Evolutionary conservation across 768 basidiomycete genomes (phyloP).

Genomic region (Amanita subjunquillea): DNA sequence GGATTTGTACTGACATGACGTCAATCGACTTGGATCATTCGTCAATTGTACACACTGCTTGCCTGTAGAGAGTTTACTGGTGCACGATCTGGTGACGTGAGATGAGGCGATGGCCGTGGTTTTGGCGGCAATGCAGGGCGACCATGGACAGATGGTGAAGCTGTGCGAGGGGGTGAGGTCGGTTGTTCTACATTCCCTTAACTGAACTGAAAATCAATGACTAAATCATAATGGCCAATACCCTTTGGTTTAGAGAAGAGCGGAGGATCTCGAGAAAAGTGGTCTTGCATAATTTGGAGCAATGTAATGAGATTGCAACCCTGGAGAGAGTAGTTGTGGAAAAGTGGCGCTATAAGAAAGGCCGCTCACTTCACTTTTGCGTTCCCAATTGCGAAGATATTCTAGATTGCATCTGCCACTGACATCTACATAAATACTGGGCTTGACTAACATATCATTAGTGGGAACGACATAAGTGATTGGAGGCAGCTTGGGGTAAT

Average conservation of each 20-base stretch:
- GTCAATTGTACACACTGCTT: neutral
- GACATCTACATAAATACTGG: slow-evolving; percentile 67
- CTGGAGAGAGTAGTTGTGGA: slow-evolving; percentile 19
- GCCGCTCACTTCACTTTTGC: slow-evolving; percentile 69
- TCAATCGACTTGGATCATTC: slow-evolving; percentile 1
- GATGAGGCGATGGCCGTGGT: slow-evolving; percentile 13
- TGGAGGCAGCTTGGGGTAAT: slow-evolving; percentile 78
- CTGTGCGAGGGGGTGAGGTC: slow-evolving; percentile 22
- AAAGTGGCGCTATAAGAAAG: slow-evolving; percentile 8
- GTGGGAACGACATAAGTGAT: slow-evolving; percentile 90
- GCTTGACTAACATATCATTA: slow-evolving; percentile 77
- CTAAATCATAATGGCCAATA: slow-evolving; percentile 9
- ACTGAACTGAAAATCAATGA: slow-evolving; percentile 7
- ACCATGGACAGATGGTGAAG: slow-evolving; percentile 15
- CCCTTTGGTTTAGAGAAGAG: slow-evolving; percentile 75
- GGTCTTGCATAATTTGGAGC: slow-evolving; percentile 65
- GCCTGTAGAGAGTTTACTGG: neutral
- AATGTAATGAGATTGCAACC: slow-evolving; percentile 68
- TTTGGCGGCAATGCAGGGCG: slow-evolving; percentile 25
- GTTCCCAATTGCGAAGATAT: slow-evolving; percentile 69
- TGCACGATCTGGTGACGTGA: neutral
- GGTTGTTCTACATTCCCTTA: slow-evolving; percentile 19
- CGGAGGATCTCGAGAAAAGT: slow-evolving; percentile 82
- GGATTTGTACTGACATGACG: neutral
- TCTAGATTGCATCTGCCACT: slow-evolving; percentile 64